A percentile compares a stretch with the other conserved stretches of the same genome.
Conservation (phyloP, 148 eudicot species). For the Rhododendron ovatum region DNA sequence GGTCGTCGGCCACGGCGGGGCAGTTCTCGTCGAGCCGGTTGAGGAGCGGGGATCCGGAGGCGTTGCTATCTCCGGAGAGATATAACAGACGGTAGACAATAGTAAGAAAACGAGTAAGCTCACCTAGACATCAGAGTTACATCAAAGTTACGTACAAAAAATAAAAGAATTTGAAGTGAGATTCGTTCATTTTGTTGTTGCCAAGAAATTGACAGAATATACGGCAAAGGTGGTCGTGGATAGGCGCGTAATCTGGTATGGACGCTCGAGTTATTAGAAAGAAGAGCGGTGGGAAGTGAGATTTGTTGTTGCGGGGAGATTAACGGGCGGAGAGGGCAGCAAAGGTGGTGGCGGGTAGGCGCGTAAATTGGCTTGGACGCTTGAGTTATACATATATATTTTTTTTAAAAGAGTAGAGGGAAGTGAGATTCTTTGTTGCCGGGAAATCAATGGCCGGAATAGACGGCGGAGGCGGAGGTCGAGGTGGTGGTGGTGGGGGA, state of each 20-base stretch:
- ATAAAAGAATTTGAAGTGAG: too few species aligned
- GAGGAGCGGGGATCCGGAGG: conserved; percentile 87
- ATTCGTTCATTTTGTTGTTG: too few species aligned
- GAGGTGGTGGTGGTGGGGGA: neutral
- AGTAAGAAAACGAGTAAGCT: conserved; percentile 2
- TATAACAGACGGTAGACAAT: conserved; percentile 37
- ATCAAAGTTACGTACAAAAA: too few species aligned
- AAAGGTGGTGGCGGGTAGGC: neutral
- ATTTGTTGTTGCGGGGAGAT: too few species aligned
- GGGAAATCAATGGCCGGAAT: neutral
- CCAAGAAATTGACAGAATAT: neutral
- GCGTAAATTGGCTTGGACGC: too few species aligned
- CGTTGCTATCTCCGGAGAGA: conserved; percentile 89
- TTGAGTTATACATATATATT: too few species aligned
- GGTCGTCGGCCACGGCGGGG: conserved; percentile 28
- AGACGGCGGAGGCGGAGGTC: neutral
- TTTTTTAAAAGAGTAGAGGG: neutral
- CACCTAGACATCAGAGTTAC: neutral
- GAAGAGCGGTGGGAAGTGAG: too few species aligned
- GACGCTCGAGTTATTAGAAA: neutral
- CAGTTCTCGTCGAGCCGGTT: conserved; percentile 56
- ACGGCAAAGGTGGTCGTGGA: neutral
- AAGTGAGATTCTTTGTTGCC: neutral
- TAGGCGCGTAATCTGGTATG: neutral
- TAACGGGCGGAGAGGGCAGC: neutral